A percentile compares a stretch with the other conserved stretches of the same genome.
These are phyloP conservation scores for Colletotrichum orbiculare DNA, from an alignment of 2,329 filamentous ascomycete genomes.

Conservation along the genomic window DNA sequence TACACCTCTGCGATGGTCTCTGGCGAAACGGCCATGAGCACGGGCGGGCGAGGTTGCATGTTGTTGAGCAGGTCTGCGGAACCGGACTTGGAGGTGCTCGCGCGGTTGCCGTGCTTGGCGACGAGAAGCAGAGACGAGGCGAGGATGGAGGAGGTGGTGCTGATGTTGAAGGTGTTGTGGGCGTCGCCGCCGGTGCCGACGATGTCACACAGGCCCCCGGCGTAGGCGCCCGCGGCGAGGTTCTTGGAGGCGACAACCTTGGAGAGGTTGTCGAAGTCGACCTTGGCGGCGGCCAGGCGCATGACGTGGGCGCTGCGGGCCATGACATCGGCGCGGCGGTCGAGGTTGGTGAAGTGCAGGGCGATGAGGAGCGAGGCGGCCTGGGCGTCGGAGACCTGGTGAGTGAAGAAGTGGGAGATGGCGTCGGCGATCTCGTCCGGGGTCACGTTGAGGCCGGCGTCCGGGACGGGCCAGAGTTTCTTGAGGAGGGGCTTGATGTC, in stretches of 20 bases:
- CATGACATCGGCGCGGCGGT: slow-evolving; percentile 86
- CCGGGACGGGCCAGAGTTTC: slow-evolving; percentile 72
- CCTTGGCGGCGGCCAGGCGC: slow-evolving; percentile 79
- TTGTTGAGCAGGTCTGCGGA: slow-evolving; percentile 90
- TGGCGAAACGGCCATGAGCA: slow-evolving; percentile 79
- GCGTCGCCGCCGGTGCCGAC: slow-evolving; percentile 97
- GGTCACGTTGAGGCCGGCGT: slow-evolving; percentile 63
- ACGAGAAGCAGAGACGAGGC: slow-evolving; percentile 86
- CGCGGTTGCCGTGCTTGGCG: slow-evolving; percentile 95
- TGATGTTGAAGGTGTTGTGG: slow-evolving; percentile 98
- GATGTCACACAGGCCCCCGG: slow-evolving; percentile 91
- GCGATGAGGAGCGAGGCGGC: slow-evolving; percentile 88
- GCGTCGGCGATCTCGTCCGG: slow-evolving; percentile 89
- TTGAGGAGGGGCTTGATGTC: slow-evolving; percentile 79
- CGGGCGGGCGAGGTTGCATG: slow-evolving; percentile 77
- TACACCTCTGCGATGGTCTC: slow-evolving; percentile 79
- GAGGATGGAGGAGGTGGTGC: slow-evolving; percentile 92
- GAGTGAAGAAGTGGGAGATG: slow-evolving; percentile 90
- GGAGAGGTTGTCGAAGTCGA: slow-evolving; percentile 73
- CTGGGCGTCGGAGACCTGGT: slow-evolving; percentile 88
- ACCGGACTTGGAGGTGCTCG: slow-evolving; percentile 94
- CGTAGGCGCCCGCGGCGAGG: slow-evolving; percentile 77
- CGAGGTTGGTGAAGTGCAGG: slow-evolving; percentile 89
- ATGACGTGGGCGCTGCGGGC: slow-evolving; percentile 86
- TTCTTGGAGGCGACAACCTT: slow-evolving; percentile 70